Evolutionary conservation across 2,329 filamentous ascomycete species (phyloP), one percentile per base, ranked within the genome.

Genomic region (Ceratocystis huliohia): DNA sequence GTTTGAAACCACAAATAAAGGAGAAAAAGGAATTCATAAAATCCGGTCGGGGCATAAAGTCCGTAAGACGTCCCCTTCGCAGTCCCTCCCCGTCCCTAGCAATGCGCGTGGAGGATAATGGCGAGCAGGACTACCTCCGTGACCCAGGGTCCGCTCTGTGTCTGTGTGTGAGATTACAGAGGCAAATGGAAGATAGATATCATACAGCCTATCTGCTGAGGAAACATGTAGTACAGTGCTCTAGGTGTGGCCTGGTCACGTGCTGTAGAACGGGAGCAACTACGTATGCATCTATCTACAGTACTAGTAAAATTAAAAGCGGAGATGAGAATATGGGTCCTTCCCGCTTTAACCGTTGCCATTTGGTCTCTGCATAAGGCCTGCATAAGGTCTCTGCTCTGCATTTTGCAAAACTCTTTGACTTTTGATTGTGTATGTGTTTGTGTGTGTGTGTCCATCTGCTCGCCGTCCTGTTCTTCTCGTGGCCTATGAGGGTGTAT

Each of bases 341-440:
- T 57, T 57, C 53, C 53, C 53, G 53, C 53, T 57, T 57, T 57
- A 57, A 25, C 53, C 22, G 22, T 57, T 57, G 53, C 53, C 53
- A 57, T 57, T 57, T 57, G 53, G 30, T 57, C 53, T 57, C 53
- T 57, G 53, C 53, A 57, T 57, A 25, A 56, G 50, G 53, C 30
- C 53, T 57, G 53, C 53, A 57, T 57, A 25, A 57, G 53, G 53
- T 22, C 53, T 57, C 53, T 57, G 53, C 53, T 30, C 10, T 57
- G 22, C 22, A 57, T 57, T 3, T 30, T 57, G 50, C 22, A 48
- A 37, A 37, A 37, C 33, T 13, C 33, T 10, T 20, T 8, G 45
- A 48, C 45, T 50, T n/a, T 8, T 8, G n/a, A 50, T n/a, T 50
- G 46, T 8, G 46, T 22, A 5, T 33, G 30, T 30, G 30, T 30